Evolutionary conservation across 768 basidiomycete genomes (phyloP).

Genomic region (Pleurotus ostreatus): DNA sequence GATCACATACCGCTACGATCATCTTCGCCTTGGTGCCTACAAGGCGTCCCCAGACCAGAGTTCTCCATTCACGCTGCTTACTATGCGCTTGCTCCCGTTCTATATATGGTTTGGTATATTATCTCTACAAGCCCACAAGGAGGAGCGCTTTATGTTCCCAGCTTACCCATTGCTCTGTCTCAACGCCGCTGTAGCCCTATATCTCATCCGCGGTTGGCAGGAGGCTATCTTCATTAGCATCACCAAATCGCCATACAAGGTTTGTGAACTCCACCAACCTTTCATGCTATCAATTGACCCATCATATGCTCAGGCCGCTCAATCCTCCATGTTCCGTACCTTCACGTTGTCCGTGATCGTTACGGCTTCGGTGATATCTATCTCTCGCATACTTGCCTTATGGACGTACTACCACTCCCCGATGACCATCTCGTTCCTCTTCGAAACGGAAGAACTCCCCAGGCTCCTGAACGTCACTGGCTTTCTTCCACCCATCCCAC

Average conservation of each 20-base stretch:
- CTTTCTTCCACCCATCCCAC: constrained; percentile 46
- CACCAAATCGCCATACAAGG: constrained; percentile 84
- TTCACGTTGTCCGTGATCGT: constrained; percentile 71
- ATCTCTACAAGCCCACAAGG: constrained; percentile 86
- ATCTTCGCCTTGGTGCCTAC: constrained; percentile 63
- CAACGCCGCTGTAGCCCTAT: constrained; percentile 88
- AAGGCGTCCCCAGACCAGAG: constrained; percentile 53
- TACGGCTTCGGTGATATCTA: constrained; percentile 64
- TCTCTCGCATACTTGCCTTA: constrained; percentile 77
- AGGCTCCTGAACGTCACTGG: constrained; percentile 72
- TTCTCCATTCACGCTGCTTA: constrained; percentile 76
- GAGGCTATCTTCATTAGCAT: constrained; percentile 70
- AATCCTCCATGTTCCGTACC: constrained; percentile 67
- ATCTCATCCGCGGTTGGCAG: constrained; percentile 82
- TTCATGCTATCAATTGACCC: neutral
- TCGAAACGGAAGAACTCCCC: constrained; percentile 80
- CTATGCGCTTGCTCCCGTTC: constrained; percentile 76
- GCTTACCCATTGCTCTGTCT: constrained; percentile 89
- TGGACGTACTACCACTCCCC: constrained; percentile 92
- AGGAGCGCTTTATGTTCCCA: constrained; percentile 98
- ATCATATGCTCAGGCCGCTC: constrained; percentile 57
- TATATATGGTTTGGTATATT: constrained; percentile 90
- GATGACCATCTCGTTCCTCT: constrained; percentile 59
- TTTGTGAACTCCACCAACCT: constrained; percentile 29
- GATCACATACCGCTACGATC: constrained; percentile 72